Evolutionary conservation across 805 yeast species (phyloP), one percentile per base, ranked within the genome.

Genomic region (Kurtzmaniella fragi): DNA sequence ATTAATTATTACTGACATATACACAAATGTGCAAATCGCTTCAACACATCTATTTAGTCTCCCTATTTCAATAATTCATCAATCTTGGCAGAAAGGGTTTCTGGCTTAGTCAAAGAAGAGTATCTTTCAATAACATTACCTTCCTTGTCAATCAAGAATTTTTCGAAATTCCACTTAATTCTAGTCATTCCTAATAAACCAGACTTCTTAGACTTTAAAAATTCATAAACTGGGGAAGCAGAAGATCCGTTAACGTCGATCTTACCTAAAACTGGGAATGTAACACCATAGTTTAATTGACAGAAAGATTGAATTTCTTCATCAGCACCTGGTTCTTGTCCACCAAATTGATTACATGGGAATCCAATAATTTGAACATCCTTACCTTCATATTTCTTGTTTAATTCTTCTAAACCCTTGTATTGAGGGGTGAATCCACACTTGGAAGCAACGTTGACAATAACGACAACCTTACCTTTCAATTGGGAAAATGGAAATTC

Each of bases 271-370:
- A 69, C 56, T 9, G 70, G 71, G 44, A 64, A 69, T 8, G 62
- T 52, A 5, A 67, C 69, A 1, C 56, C 56, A 37, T 48, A 67
- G 25, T 46, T 42, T 15, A 37, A 17, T 13, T 53, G 53, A 14
- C 54, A 53, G 13, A 42, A 45, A 15, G 34, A 31, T 14, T 50
- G 53, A 13, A 65, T 53, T 23, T 53, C 41, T 3, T 32, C 75
- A 37, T 75, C 78, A 2, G 75, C 54, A 3, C 80, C 81, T 49
- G 93, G 82, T 62, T 90, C 86, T 69, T 93, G 84, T 50, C 76
- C 67, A 17, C 84, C 90, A 57, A 89, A 89, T 59, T 88, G 96
- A 64, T 87, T 85, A 63, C 96, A 86, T 26, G 97, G 97, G 74
- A 89, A 88, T 0, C 89, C 96, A 28, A 89, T 47, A 20, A 89